Evolutionary conservation across 2,329 filamentous ascomycete genomes (phyloP).

Genomic region (Chaetomium globosum): DNA sequence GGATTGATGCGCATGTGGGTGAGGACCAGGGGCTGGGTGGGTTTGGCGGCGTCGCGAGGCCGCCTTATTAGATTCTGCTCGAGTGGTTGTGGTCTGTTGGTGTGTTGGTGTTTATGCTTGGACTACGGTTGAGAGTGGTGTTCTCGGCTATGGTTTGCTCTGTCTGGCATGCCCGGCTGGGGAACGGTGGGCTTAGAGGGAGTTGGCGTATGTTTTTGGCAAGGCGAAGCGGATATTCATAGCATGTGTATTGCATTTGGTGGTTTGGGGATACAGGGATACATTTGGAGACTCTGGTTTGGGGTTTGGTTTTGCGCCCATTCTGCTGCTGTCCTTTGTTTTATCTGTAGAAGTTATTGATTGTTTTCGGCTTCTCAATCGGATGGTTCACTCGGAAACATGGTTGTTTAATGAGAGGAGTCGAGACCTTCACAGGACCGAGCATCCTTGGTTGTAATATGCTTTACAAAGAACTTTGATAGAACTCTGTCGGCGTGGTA

Average conservation of each 20-base stretch:
- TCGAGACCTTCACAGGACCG: neutral
- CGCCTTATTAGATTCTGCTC: constrained; percentile 49
- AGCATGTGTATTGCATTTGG: neutral
- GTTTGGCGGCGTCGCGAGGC: constrained; percentile 51
- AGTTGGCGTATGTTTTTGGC: constrained; percentile 8
- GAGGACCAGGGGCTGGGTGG: constrained; percentile 50
- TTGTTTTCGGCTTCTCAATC: neutral
- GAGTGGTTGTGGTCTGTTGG: too few relatives aligned
- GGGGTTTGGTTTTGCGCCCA: too few relatives aligned
- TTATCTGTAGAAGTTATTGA: neutral
- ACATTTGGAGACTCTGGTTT: neutral
- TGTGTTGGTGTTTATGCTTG: constrained; percentile 1
- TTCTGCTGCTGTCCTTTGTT: neutral
- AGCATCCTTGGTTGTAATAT: neutral
- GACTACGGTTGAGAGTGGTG: neutral
- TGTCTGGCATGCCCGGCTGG: neutral
- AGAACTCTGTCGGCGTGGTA: too few relatives aligned
- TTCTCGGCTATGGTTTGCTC: neutral
- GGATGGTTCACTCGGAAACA: neutral
- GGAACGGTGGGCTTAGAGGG: neutral
- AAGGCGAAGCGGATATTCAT: constrained; percentile 3
- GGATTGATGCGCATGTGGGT: constrained; percentile 53
- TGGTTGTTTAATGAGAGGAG: too few relatives aligned
- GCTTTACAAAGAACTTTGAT: neutral
- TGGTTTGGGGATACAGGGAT: neutral